Evolutionary conservation across 23 red algal species (phyloP), one percentile per base, ranked within the genome.

Genomic region (Gracilariopsis chorda): DNA sequence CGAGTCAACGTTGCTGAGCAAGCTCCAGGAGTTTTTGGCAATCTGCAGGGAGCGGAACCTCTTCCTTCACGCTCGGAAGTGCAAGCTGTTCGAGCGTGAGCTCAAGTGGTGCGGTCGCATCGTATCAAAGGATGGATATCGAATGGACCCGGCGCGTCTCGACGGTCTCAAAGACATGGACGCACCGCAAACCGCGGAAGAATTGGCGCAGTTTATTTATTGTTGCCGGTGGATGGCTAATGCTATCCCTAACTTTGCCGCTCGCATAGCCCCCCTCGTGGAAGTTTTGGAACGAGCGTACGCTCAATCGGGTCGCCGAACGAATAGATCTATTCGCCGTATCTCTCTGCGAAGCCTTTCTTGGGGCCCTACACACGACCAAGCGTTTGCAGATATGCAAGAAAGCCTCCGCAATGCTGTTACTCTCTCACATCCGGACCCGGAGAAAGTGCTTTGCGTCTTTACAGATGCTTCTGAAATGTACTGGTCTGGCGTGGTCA

Each of bases 161-260:
- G 13, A 34, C 5, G 73, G 21, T 2, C 39, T 90, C 0, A 32
- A 43, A 42, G 46, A 65, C 37, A 64, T 90, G 86, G 17, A 80
- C 34, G 19, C 34, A 1, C 86, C 73, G 7, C 4, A 42, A 29
- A 90, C 86, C 11, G 86, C 71, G 20, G 86, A 64, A 7, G 86
- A 90, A 51, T 53, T 90, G 17, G 57, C 20, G 7, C 67, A 90
- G 60, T 80, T 90, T 39, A 40, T 88, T 3, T 30, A 80, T 37
- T 78, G 56, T 39, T 78, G 49, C 17, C 35, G 58, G 48, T 90
- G 86, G 71, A 90, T 90, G 51, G 25, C 55, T 0, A 71, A 7
- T 8, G 52, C 39, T 1, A 90, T 78, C 0, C 86, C 86, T 1
- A 49, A 90, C 30, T 90, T 79, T 33, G 39, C 28, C 0, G 4